Conservation (phyloP, 345 rosid species). For the Melaleuca alternifolia region DNA sequence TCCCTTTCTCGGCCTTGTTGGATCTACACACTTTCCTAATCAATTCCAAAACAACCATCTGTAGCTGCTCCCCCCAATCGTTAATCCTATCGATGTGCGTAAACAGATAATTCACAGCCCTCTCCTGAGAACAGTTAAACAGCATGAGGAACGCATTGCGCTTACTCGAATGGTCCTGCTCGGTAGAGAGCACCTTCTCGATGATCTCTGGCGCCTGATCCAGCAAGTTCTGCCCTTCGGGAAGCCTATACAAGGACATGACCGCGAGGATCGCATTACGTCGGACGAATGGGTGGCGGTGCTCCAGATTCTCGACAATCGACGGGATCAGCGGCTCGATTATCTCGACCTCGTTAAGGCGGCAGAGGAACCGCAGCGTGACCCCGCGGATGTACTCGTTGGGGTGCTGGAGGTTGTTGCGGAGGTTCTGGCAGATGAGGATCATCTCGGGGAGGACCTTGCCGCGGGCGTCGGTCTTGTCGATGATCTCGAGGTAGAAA, state of each 20-base stretch:
- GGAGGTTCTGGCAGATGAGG: constrained; percentile 79
- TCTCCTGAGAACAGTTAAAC: constrained; percentile 10
- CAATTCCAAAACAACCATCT: constrained; percentile 17
- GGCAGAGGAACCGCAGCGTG: constrained; percentile 13
- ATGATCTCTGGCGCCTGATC: constrained; percentile 15
- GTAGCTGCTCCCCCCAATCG: constrained; percentile 18
- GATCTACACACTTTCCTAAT: constrained; percentile 13
- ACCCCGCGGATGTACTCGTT: constrained; percentile 91
- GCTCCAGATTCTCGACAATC: constrained; percentile 8
- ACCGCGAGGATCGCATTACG: constrained; percentile 17
- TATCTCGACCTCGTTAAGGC: constrained; percentile 12
- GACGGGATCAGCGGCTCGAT: constrained; percentile 19
- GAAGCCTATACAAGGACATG: constrained; percentile 11
- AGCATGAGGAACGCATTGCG: constrained; percentile 19
- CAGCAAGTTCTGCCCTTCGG: constrained; percentile 8
- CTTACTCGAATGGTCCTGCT: constrained; percentile 17
- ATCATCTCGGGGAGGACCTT: constrained; percentile 91
- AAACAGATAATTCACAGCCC: constrained; percentile 14
- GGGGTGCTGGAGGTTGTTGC: constrained; percentile 95
- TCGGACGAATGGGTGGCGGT: constrained; percentile 18
- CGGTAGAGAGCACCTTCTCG: constrained; percentile 9
- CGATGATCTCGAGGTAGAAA: constrained; percentile 80
- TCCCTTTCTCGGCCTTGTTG: constrained; percentile 14
- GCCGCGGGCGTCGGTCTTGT: constrained; percentile 71
- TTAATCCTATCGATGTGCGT: constrained; percentile 10